A percentile compares a stretch with the other conserved stretches of the same genome.
These are phyloP conservation scores for Penicillium canariense DNA, from an alignment of 495 filamentous ascomycete species.

Conservation along the genomic window DNA sequence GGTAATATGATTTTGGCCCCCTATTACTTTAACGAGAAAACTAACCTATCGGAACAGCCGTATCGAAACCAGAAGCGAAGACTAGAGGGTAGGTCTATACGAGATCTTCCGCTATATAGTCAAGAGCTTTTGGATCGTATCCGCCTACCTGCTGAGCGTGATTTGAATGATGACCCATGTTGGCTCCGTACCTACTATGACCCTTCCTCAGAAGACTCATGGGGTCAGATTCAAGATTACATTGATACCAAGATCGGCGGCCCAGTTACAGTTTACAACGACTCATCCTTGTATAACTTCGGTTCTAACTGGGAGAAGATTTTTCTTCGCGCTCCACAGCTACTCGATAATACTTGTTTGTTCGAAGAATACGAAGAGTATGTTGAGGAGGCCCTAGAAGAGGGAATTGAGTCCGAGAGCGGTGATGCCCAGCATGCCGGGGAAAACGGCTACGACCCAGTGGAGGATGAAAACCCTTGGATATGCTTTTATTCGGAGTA, in stretches of 20 bases:
- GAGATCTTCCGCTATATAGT: background rate
- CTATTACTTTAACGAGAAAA: background rate
- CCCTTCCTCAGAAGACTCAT: background rate
- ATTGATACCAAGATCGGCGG: background rate
- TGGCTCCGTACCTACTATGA: conserved; percentile 13
- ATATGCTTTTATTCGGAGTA: background rate
- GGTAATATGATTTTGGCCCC: background rate
- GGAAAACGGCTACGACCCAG: conserved; percentile 7
- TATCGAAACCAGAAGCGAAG: background rate
- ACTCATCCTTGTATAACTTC: conserved; percentile 8
- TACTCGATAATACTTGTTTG: background rate
- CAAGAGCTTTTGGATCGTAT: conserved; percentile 5
- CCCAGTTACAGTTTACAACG: background rate
- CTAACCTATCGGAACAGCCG: background rate
- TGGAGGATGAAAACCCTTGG: conserved; percentile 3
- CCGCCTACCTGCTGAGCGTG: background rate
- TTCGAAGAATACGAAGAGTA: background rate
- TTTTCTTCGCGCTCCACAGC: background rate
- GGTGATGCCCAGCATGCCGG: background rate
- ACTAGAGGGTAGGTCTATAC: background rate
- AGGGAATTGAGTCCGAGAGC: background rate
- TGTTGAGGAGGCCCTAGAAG: background rate
- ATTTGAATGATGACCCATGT: background rate
- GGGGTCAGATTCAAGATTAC: too few relatives aligned
- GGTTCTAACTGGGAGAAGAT: conserved; percentile 8